Conservation (phyloP, 2,329 filamentous ascomycete genomes). For the Canariomyces notabilis region DNA sequence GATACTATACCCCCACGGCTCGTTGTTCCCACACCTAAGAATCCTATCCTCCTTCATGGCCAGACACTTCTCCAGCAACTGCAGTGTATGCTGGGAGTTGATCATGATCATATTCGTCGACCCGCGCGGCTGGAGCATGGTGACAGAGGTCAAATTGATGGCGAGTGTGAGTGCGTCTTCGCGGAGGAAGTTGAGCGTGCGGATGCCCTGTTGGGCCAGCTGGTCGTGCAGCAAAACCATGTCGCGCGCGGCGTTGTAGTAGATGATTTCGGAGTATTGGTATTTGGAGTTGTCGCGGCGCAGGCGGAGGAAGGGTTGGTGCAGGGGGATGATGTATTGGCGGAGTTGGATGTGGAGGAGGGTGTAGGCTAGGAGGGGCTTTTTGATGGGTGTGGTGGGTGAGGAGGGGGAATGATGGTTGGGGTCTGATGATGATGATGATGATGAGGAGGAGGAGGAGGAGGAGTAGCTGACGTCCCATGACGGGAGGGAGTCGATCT, state of each 20-base stretch:
- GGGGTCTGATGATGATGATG: constrained; percentile 15
- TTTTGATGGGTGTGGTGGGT: too few relatives aligned
- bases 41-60: constrained; percentile 57
- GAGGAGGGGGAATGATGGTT: too few relatives aligned
- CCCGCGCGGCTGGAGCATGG: constrained; percentile 53
- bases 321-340: constrained; percentile 58
- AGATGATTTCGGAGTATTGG: constrained; percentile 58
- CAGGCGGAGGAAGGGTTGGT: constrained; percentile 56
- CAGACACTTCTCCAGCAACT: constrained; percentile 57
- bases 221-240: constrained; percentile 59
- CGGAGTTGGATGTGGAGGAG: constrained; percentile 56
- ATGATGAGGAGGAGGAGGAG: neutral
- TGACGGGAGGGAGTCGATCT: constrained; percentile 55
- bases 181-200: constrained; percentile 54
- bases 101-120: constrained; percentile 60
- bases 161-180: constrained; percentile 56
- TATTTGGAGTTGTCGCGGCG: constrained; percentile 57
- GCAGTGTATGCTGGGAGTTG: constrained; percentile 55
- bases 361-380: constrained; percentile 55
- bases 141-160: constrained; percentile 57
- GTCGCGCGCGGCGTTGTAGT: constrained; percentile 58
- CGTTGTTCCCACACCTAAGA: constrained; percentile 57
- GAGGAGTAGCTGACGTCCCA: constrained; percentile 41
- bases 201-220: constrained; percentile 53
- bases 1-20: constrained; percentile 60